Base-by-base conservation (phyloP, 78 protist genomes). In the Chrysochromulina tobinii region DNA sequence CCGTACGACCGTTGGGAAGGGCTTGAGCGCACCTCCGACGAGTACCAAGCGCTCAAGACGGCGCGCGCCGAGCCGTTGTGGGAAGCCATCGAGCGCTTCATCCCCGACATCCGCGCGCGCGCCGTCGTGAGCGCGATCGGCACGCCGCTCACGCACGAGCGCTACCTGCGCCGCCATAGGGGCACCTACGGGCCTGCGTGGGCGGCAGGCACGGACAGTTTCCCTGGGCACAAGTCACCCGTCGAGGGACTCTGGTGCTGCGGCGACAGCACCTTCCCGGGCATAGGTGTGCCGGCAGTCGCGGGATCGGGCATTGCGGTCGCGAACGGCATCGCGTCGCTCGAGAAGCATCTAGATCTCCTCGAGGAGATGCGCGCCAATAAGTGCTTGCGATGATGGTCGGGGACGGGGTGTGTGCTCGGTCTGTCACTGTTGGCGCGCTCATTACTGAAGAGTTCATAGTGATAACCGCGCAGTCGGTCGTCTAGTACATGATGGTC, bases 81-180 rank as follows among this genome's bases (percentile, higher is more conserved):
- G 64, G 15, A 6, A 51, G 92, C 92, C 12, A 27, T 89, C 87
- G 92, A 89, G 92, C 67, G 58, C 58, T 50, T 89, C 87, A 61
- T 89, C 79, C 92, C 92, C 27, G 92, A 89, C 92, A 53, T 89
- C 50, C 53, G 92, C 9, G 53, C 4, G 64, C 85, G 92, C 20
- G 53, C 73, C 86, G 77, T 27, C 25, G 87, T 55, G 87, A 77
- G 61, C 61, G 55, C 77, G 55, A 25, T 89, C 59, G 92, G 87
- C 57, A 64, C 87, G 38, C 92, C 92, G 38, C 75, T 89, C 66
- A 89, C 92, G 87, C 92, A 89, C 92, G 92, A 73, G 75, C 85
- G 92, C 88, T 89, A 61, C 87, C 87, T 89, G 25, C 57, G 77
- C 67, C 68, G 92, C 81, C 87, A 79, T 5, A 79, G 54, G n/a